phyloP scores from a whole-genome alignment of 31 red algal species.

The Bonnemaisonia californica region DNA sequence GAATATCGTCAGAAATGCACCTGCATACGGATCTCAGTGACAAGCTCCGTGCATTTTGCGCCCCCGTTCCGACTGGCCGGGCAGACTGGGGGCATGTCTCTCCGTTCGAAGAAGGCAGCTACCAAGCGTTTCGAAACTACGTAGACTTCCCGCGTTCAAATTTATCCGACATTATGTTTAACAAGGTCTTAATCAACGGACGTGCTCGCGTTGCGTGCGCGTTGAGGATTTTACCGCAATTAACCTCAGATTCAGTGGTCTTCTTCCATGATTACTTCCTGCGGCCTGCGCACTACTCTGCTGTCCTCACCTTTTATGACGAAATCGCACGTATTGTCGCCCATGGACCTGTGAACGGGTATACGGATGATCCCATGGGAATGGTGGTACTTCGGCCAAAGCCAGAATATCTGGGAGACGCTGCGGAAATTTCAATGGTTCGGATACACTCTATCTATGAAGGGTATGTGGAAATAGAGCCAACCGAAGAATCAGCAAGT shows the following conservation, averaged over 20 bases:
- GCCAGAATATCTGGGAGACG: background rate
- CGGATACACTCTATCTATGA: slow-evolving; percentile 35
- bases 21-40: background rate
- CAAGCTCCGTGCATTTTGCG: slow-evolving; percentile 58
- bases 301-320: slow-evolving; percentile 58
- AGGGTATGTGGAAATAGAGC: slow-evolving; percentile 33
- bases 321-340: slow-evolving; percentile 65
- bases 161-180: slow-evolving; percentile 37
- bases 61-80: slow-evolving; percentile 32
- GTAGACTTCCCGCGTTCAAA: slow-evolving; percentile 53
- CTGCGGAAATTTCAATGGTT: slow-evolving; percentile 12
- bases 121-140: slow-evolving; percentile 63
- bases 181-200: slow-evolving; percentile 70
- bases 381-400: slow-evolving; percentile 44
- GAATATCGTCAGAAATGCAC: slow-evolving; percentile 38
- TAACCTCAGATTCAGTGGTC: slow-evolving; percentile 35
- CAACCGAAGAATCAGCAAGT: slow-evolving; percentile 11
- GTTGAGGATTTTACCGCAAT: slow-evolving; percentile 63
- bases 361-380: slow-evolving; percentile 60
- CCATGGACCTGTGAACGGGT: slow-evolving; percentile 27
- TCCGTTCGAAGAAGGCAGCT: slow-evolving; percentile 67
- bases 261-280: slow-evolving; percentile 75
- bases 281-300: slow-evolving; percentile 54
- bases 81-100: slow-evolving; percentile 46
- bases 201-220: slow-evolving; percentile 76